Evolutionary conservation across 345 rosid genomes (phyloP), one percentile per base, ranked within the genome.

Genomic region (Trapa bicornis): DNA sequence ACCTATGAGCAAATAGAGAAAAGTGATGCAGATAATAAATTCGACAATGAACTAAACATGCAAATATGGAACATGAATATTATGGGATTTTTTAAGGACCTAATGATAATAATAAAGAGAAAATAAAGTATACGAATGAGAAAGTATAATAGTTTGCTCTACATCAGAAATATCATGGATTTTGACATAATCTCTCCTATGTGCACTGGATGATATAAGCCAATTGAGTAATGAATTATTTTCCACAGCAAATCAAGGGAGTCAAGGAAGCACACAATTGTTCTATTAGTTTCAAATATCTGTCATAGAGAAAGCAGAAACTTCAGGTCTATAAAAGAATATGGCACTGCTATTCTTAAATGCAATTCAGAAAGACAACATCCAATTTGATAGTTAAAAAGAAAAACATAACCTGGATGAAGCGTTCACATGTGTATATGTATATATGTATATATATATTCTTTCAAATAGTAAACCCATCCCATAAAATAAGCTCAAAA

Each of bases 1-100:
- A 83, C 99, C 99, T 91, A 76, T 5, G 70, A 68, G 52, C 71
- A 65, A 78, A 43, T 69, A 22, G 32, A 67, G 70, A 67, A 81
- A 72, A 68, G 67, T 73, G 16, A 6, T 56, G 58, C 60, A 57
- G 39, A 41, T 65, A 33, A 6, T 8, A 9, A 35, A 22, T 15
- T 16, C 14, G 8, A 58, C 63, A 37, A 58, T 54, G 60, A n/a
- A 45, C 1, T 45, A 45, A 11, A 0, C 1, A 45, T 56, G 58
- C 60, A 57, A 29, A 41, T 65, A 33, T 0, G 1, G 16, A 35
- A 22, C 63, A 58, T 54, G 60, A 54, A 54, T 54, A 54, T 54
- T 7, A 54, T 33, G 35, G 60, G 22, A 54, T 32, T 12, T 58
- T 50, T 58, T 58, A 36, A 54, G 5, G 33, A 54, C 60, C 60